Evolutionary conservation across 2,329 filamentous ascomycete species (phyloP).

Genomic region (Aspergillus sp.): DNA sequence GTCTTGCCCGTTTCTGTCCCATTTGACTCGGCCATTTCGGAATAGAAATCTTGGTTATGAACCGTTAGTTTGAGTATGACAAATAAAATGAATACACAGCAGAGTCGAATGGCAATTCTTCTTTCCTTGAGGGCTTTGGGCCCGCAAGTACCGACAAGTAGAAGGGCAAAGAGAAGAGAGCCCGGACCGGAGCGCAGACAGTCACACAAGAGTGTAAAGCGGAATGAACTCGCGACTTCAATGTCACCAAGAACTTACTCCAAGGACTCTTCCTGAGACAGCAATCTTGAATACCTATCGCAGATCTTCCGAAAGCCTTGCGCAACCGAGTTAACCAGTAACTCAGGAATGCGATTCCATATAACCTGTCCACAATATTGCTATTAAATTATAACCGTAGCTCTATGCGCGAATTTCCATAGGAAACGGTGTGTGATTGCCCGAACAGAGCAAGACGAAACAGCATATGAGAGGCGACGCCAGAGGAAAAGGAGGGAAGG

Average conservation of each 20-base stretch:
- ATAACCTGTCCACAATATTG: neutral
- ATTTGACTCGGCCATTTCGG: slow-evolving; percentile 27
- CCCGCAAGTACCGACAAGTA: neutral
- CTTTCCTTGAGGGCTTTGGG: neutral
- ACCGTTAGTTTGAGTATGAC: neutral
- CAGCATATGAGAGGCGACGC: neutral
- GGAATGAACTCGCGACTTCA: neutral
- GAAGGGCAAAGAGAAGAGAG: too few species aligned
- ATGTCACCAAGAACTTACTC: neutral
- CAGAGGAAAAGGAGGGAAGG: neutral
- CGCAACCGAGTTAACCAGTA: neutral
- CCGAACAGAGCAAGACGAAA: neutral
- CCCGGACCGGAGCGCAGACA: too few species aligned
- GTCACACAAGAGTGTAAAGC: too few species aligned
- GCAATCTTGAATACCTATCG: neutral
- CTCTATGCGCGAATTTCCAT: neutral
- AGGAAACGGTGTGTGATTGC: neutral
- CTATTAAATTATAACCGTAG: neutral
- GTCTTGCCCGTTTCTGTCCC: slow-evolving; percentile 19
- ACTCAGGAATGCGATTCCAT: slow-evolving; percentile 1
- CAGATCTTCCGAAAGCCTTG: neutral
- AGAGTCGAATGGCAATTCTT: too few species aligned
- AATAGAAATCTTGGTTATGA: slow-evolving; percentile 1
- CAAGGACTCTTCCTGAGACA: neutral
- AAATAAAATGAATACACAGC: neutral